Conservation (phyloP, 306 rosid species). For the Malus sieversii region DNA sequence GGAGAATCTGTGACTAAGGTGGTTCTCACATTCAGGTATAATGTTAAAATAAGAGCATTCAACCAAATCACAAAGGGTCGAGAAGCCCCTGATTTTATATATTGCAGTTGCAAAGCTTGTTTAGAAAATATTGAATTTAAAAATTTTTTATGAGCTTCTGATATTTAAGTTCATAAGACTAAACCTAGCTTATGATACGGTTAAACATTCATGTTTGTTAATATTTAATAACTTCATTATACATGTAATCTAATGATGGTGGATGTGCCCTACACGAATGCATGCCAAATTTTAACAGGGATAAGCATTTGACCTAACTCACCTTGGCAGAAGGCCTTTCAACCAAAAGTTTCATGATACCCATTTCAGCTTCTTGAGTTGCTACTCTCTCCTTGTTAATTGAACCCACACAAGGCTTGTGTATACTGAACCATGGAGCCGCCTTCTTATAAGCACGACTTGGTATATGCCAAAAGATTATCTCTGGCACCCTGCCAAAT, state of each 20-base stretch:
- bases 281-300: background rate
- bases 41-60: no score
- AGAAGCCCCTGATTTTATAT: no score
- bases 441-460: constrained; percentile 52
- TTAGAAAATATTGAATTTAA: no score
- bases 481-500: constrained; percentile 44
- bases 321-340: constrained; percentile 77
- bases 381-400: constrained; percentile 74
- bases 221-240: background rate
- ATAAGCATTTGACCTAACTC: constrained; percentile 26
- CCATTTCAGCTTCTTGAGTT: constrained; percentile 58
- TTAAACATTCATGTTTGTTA: background rate
- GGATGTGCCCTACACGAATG: background rate
- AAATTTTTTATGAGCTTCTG: no score
- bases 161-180: no score
- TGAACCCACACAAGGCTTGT: constrained; percentile 73
- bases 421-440: constrained; percentile 47
- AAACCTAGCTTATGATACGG: background rate
- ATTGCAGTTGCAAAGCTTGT: no score
- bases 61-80: no score
- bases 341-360: constrained; percentile 59
- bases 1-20: no score
- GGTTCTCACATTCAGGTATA: no score
- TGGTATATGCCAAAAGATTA: constrained; percentile 68
- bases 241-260: background rate